phyloP scores from a whole-genome alignment of 140 eudicot genomes.

The Senecio squalidus region DNA sequence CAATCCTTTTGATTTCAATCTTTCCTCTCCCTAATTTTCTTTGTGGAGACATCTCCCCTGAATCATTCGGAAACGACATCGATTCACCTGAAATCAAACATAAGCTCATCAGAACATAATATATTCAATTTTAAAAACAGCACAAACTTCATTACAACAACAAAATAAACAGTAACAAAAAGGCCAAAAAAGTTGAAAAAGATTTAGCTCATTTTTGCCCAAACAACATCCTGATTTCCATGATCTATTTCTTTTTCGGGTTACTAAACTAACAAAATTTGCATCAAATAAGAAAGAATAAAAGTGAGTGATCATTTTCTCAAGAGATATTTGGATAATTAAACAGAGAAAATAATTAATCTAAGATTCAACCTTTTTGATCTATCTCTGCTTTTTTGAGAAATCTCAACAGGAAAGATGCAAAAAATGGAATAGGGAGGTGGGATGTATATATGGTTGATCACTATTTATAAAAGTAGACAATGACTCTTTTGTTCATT shows the following conservation, averaged over 20 bases:
- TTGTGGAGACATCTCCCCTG: slow-evolving; percentile 63
- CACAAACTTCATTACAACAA: slow-evolving; percentile 12
- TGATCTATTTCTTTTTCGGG: slow-evolving; percentile 33
- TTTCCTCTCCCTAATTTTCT: slow-evolving; percentile 80
- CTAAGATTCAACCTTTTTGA: slow-evolving; percentile 33
- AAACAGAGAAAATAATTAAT: slow-evolving; percentile 20
- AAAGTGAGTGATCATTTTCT: slow-evolving; percentile 14
- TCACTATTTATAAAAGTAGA: slow-evolving; percentile 71
- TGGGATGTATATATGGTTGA: slow-evolving; percentile 52
- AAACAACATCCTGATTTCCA: slow-evolving; percentile 34
- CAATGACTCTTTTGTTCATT: slow-evolving; percentile 36
- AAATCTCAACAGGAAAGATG: slow-evolving; percentile 50
- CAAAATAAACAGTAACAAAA: slow-evolving; percentile 24
- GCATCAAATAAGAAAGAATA: slow-evolving; percentile 24
- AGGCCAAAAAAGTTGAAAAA: slow-evolving; percentile 22
- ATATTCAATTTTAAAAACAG: slow-evolving; percentile 1
- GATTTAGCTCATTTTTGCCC: slow-evolving; percentile 33
- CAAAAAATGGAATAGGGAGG: slow-evolving; percentile 55
- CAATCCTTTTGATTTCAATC: slow-evolving; percentile 98
- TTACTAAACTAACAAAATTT: slow-evolving; percentile 8
- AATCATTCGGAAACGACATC: slow-evolving; percentile 50
- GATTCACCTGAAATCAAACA: slow-evolving; percentile 27
- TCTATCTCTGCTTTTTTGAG: slow-evolving; percentile 33
- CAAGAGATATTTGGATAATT: slow-evolving; percentile 24
- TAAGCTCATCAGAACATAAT: slow-evolving; percentile 4